Evolutionary conservation across 176 grass and related monocot species (phyloP).

Genomic region (Poa annua): DNA sequence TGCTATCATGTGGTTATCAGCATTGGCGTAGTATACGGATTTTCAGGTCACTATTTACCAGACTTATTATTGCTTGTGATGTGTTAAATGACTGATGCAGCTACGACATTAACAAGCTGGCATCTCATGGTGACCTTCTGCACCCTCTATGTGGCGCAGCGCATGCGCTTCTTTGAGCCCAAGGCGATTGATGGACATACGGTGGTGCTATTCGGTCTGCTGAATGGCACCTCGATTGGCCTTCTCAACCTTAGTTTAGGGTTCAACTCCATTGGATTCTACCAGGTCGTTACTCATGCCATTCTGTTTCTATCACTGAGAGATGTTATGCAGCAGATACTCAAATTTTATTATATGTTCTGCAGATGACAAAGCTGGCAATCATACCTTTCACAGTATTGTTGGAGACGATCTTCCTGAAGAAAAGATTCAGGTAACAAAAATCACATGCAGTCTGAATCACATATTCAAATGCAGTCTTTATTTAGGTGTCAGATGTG

Average conservation of each 20-base stretch:
- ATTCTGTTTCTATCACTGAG: neutral
- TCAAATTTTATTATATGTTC: conserved; percentile 3
- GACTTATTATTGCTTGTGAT: neutral
- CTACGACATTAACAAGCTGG: conserved; percentile 93
- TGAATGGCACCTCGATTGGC: conserved; percentile 88
- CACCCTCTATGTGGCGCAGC: conserved; percentile 78
- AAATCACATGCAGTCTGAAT: neutral
- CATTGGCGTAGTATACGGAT: neutral
- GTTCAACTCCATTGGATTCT: conserved; percentile 95
- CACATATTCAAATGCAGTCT: neutral
- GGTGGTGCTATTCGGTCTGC: conserved; percentile 73
- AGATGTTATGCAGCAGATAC: neutral
- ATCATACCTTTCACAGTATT: conserved; percentile 94
- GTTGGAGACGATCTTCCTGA: conserved; percentile 79
- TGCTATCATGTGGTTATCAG: neutral
- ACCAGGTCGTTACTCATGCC: conserved; percentile 53
- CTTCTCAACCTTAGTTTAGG: conserved; percentile 92
- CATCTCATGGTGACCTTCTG: conserved; percentile 94
- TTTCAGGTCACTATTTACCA: neutral
- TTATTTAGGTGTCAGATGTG: neutral
- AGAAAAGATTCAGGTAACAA: conserved; percentile 90
- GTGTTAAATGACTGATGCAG: conserved; percentile 43
- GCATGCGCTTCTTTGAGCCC: conserved; percentile 75
- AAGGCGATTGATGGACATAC: conserved; percentile 69
- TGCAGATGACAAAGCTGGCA: conserved; percentile 95